These are phyloP conservation scores for Fusarium penzigii DNA, from an alignment of 2,329 filamentous ascomycete species.

Conservation along the genomic window DNA sequence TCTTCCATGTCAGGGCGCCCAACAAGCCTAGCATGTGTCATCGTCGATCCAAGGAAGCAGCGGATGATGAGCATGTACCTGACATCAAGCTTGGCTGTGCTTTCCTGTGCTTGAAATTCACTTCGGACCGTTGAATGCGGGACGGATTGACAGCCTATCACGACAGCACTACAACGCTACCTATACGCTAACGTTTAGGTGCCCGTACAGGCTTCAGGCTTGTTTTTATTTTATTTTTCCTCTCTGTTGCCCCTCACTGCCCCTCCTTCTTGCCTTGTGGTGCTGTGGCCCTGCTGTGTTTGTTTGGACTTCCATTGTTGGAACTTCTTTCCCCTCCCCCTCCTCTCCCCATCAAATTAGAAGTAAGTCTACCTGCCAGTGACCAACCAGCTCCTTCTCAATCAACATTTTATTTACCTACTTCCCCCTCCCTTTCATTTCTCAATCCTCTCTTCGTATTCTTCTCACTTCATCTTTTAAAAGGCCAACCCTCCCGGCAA, in stretches of 20 bases:
- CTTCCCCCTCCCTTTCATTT: conserved; percentile 8
- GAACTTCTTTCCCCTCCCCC: too few species aligned
- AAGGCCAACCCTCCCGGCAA: background rate
- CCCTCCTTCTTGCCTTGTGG: background rate
- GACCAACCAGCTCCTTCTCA: too few species aligned
- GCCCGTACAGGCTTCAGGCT: background rate
- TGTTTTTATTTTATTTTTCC: background rate
- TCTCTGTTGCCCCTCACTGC: background rate
- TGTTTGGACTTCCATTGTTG: too few species aligned
- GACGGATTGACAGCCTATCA: background rate
- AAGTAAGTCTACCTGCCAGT: background rate
- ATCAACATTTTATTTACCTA: conserved; percentile 5
- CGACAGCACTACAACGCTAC: too few species aligned
- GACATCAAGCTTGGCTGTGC: background rate
- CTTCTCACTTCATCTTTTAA: background rate
- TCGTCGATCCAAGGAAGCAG: background rate
- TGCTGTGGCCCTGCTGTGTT: background rate
- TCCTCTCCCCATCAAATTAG: too few species aligned
- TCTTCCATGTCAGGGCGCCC: background rate
- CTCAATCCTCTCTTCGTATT: conserved; percentile 2
- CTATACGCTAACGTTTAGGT: too few species aligned
- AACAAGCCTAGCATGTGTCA: background rate
- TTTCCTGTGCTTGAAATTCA: background rate
- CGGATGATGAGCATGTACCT: background rate
- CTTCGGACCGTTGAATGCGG: background rate